Conservation (phyloP, 495 filamentous ascomycete genomes). For the Terfezia claveryi region DNA sequence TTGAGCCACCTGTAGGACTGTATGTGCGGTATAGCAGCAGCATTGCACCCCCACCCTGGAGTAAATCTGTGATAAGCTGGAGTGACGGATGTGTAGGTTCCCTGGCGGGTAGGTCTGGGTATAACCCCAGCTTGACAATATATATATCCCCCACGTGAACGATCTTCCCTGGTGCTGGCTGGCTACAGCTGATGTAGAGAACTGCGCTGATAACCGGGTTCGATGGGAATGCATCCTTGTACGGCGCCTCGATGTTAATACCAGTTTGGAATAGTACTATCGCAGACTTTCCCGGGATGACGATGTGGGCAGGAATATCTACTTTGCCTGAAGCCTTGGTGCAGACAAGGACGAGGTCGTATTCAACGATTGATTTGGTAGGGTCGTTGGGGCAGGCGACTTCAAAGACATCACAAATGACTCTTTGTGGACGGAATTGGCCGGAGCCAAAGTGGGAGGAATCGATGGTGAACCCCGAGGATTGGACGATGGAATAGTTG, state of each 20-base stretch:
- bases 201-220: conserved; percentile 34
- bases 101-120: conserved; percentile 16
- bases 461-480: conserved; percentile 7
- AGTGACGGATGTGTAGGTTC: conserved; percentile 4
- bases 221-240: conserved; percentile 27
- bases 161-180: conserved; percentile 26
- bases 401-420: conserved; percentile 1
- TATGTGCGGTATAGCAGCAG: conserved; percentile 21
- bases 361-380: conserved; percentile 7
- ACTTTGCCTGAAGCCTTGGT: conserved; percentile 34
- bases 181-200: conserved; percentile 28
- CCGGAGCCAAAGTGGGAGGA: conserved; percentile 3
- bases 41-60: conserved; percentile 15
- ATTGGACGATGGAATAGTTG: conserved; percentile 7
- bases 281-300: conserved; percentile 26
- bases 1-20: conserved; percentile 27
- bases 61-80: conserved; percentile 23
- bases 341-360: conserved; percentile 38
- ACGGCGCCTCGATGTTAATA: conserved; percentile 37
- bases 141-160: conserved; percentile 21
- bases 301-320: conserved; percentile 28
- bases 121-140: background rate
- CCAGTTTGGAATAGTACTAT: conserved; percentile 42
- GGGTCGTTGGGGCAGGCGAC: conserved; percentile 1
- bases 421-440: conserved; percentile 4